These are phyloP conservation scores for Amauroascus verrucosus DNA, from an alignment of 2,329 filamentous ascomycete species.

Conservation along the genomic window DNA sequence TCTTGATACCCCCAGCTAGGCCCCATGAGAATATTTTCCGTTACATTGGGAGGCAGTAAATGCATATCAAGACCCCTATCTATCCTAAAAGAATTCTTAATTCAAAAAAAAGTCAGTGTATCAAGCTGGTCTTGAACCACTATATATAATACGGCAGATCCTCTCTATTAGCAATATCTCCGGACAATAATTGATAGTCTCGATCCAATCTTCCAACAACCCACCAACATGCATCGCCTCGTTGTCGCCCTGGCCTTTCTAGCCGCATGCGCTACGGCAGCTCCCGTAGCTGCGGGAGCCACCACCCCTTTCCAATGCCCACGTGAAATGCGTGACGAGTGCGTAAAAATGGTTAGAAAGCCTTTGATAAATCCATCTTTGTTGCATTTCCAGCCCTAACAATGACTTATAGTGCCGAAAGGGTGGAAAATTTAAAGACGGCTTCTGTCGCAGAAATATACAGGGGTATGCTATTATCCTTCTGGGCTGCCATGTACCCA, in stretches of 20 bases:
- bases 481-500: no score
- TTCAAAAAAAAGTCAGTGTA: no score
- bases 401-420: not conserved
- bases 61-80: no score
- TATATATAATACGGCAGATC: not conserved
- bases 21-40: no score
- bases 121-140: not conserved
- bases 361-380: no score
- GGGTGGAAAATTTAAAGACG: not conserved
- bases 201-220: constrained; percentile 30
- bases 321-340: not conserved
- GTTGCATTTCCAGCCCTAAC: not conserved
- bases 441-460: not conserved
- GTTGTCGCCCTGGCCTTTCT: not conserved
- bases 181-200: constrained; percentile 35
- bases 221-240: not conserved
- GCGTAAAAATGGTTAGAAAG: not conserved
- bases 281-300: not conserved
- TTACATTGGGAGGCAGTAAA: no score
- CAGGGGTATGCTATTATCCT: not conserved
- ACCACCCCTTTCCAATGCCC: not conserved
- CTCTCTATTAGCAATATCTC: not conserved
- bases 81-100: no score
- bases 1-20: no score
- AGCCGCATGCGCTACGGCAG: not conserved